Percentiles rank a stretch among this genome's conserved stretches.
These are phyloP conservation scores for Hygrophorus russula DNA, from an alignment of 768 basidiomycete genomes.

Conservation along the genomic window DNA sequence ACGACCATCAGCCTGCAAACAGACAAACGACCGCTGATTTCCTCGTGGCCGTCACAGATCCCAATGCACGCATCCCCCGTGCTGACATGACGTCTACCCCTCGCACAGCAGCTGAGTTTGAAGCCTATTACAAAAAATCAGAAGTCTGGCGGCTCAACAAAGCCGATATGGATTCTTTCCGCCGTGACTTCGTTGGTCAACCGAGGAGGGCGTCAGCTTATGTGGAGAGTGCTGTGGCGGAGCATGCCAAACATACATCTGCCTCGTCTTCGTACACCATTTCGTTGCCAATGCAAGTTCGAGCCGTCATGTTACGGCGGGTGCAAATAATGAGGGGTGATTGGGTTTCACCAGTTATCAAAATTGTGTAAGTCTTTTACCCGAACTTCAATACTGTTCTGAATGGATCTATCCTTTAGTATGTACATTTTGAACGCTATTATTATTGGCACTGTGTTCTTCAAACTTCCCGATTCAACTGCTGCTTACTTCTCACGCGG, in stretches of 20 bases:
- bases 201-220: constrained; percentile 30
- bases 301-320: constrained; percentile 26
- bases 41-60: constrained; percentile 49
- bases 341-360: constrained; percentile 17
- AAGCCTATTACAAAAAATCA: constrained; percentile 22
- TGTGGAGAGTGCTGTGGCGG: constrained; percentile 32
- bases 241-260: constrained; percentile 38
- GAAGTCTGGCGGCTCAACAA: constrained; percentile 22
- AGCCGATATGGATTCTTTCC: constrained; percentile 38
- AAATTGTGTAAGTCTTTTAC: constrained; percentile 15
- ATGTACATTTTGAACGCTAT: constrained; percentile 24
- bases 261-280: constrained; percentile 24
- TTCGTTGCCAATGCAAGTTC: constrained; percentile 25
- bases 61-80: constrained; percentile 36
- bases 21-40: constrained; percentile 61
- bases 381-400: background rate
- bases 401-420: constrained; percentile 6
- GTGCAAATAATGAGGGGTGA: constrained; percentile 27
- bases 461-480: constrained; percentile 39
- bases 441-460: constrained; percentile 53
- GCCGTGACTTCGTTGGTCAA: constrained; percentile 30
- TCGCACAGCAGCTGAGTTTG: constrained; percentile 37
- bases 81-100: constrained; percentile 22
- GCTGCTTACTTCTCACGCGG: constrained; percentile 60
- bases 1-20: constrained; percentile 27